Percentiles rank a stretch among this genome's conserved stretches.
These are phyloP conservation scores for Geosmithia morbida DNA, from an alignment of 2,329 filamentous ascomycete genomes.

Conservation along the genomic window DNA sequence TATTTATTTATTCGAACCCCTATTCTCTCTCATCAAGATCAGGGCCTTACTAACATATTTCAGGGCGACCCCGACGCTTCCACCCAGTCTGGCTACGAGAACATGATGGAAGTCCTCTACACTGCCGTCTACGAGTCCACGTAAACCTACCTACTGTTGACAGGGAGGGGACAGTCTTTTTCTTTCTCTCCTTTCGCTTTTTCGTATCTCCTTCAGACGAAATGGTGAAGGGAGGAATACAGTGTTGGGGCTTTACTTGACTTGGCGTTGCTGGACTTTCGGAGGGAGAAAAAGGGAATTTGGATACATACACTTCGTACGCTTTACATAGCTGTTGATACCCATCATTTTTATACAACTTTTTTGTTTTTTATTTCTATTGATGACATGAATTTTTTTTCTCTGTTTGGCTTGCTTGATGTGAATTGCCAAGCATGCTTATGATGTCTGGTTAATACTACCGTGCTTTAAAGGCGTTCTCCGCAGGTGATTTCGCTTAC, in stretches of 20 bases:
- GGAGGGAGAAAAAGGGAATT: not conserved
- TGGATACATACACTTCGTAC: not conserved
- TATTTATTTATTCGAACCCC: not conserved
- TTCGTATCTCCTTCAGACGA: not conserved
- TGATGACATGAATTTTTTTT: not conserved
- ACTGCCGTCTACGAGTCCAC: slow-evolving; percentile 21
- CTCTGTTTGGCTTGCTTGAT: too few relatives aligned
- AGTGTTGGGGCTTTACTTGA: not conserved
- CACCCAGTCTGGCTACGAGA: slow-evolving; percentile 20
- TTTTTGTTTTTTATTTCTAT: not conserved
- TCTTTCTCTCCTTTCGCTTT: not conserved
- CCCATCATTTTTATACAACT: not conserved
- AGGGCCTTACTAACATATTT: not conserved
- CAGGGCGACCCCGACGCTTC: slow-evolving; percentile 17
- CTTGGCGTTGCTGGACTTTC: not conserved
- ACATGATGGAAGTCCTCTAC: slow-evolving; percentile 25
- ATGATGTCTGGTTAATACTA: too few relatives aligned
- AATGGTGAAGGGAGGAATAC: not conserved
- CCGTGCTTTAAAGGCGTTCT: too few relatives aligned
- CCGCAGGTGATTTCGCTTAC: not conserved
- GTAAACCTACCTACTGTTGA: not conserved
- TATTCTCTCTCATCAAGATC: not conserved
- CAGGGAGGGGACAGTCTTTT: not conserved
- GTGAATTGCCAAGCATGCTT: too few relatives aligned
- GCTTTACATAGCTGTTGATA: not conserved